Base-by-base conservation (phyloP, 345 rosid genomes). In the Melaleuca quinquenervia region DNA sequence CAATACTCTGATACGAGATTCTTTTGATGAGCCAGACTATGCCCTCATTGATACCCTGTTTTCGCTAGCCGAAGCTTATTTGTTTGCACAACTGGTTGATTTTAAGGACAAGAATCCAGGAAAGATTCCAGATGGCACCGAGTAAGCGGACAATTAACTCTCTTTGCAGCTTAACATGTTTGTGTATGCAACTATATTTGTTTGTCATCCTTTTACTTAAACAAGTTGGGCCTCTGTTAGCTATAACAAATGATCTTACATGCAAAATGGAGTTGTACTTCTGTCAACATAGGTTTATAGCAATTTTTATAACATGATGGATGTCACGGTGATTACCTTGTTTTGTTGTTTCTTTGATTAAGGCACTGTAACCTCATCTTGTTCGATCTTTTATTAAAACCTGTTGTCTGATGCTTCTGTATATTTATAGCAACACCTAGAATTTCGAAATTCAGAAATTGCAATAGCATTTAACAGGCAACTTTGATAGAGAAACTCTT, bases 1-100 rank as follows among this genome's bases (percentile, higher is more conserved):
- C 58, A 95, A 84, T 88, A 95, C 99, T 85, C 91, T 97, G 50
- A 85, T 94, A 89, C 95, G 96, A 50, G 98, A 97, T 90, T 89
- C 99, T 82, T 97, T 94, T 87, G 99, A 97, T 84, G 98, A 95
- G 91, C 99, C 99, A 13, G 96, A 96, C 87, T 97, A 96, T 85
- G 99, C 98, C n/a, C 95, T 97, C 64, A 94, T 96, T 44, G 99
- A 96, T 90, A 97, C 99, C 50, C 99, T 95, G 32, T 97, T 97
- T 89, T 97, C 99, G 49, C 90, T 97, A 87, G 99, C 99, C 50
- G 99, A 95, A 90, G 98, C 98, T 7, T 97, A 96, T 88, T 86
- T 97, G 87, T 97, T 97, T 94, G 98, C 99, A 6, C 99, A 97
- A 84, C 99, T 97, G 58, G 99, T 97, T 85, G 95, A 95, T 86